Evolutionary conservation across 1,139 yeast genomes (phyloP).

Genomic region (Geotrichum klebahnii): DNA sequence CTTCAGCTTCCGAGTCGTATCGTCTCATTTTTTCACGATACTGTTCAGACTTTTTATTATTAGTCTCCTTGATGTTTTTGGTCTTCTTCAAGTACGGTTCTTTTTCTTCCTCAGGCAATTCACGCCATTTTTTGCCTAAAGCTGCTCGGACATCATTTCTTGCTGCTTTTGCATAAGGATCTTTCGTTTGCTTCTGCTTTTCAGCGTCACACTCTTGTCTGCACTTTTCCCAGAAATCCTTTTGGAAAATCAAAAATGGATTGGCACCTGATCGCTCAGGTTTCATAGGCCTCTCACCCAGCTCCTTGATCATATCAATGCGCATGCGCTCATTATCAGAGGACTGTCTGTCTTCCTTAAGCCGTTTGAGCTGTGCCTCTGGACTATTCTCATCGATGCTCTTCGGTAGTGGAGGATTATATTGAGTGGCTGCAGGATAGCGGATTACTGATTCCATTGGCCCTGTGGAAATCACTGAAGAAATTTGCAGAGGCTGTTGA

Average conservation of each 20-base stretch:
- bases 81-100: constrained; percentile 40
- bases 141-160: constrained; percentile 44
- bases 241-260: constrained; percentile 45
- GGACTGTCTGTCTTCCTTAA: constrained; percentile 30
- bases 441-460: constrained; percentile 5
- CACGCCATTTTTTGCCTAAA: constrained; percentile 45
- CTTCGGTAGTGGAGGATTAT: not conserved
- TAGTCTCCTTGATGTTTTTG: constrained; percentile 37
- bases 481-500: constrained; percentile 14
- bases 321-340: constrained; percentile 39
- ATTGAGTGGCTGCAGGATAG: constrained; percentile 3
- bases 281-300: constrained; percentile 42
- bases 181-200: constrained; percentile 35
- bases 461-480: constrained; percentile 7
- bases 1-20: constrained; percentile 42
- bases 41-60: constrained; percentile 38
- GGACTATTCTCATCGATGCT: constrained; percentile 16
- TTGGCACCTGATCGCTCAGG: constrained; percentile 43
- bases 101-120: constrained; percentile 40
- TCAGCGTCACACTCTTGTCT: constrained; percentile 39
- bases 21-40: constrained; percentile 36
- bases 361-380: constrained; percentile 25
- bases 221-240: constrained; percentile 44
- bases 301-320: constrained; percentile 36
- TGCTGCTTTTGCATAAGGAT: constrained; percentile 38